phyloP scores from a whole-genome alignment of 1,284 basidiomycete genomes.

The Puccinia novopanici region DNA sequence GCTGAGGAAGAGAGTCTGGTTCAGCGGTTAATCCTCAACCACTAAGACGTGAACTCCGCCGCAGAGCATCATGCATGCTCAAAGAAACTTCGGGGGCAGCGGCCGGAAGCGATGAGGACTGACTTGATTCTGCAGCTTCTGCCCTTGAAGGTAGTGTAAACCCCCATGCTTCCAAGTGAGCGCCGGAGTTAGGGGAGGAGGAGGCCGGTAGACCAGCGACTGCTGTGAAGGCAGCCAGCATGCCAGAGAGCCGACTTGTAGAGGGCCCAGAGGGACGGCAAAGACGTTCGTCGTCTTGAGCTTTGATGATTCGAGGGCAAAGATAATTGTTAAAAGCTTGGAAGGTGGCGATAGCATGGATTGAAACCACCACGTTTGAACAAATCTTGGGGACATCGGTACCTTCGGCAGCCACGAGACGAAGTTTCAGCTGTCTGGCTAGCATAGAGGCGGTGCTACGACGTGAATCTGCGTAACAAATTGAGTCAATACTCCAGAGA shows the following conservation, averaged over 20 bases:
- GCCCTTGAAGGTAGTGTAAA: constrained; percentile 54
- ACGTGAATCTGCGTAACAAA: constrained; percentile 68
- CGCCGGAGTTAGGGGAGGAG: constrained; percentile 62
- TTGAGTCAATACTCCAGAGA: constrained; percentile 52
- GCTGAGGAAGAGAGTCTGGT: constrained; percentile 23
- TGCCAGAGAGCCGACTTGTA: constrained; percentile 71
- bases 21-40: constrained; percentile 48
- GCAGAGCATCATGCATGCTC: constrained; percentile 25
- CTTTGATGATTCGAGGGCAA: constrained; percentile 80
- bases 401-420: constrained; percentile 81
- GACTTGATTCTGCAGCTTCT: constrained; percentile 57
- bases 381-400: constrained; percentile 80
- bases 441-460: constrained; percentile 80
- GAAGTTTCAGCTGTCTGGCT: constrained; percentile 81
- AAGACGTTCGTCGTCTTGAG: constrained; percentile 61
- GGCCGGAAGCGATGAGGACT: constrained; percentile 51
- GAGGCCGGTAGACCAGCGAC: constrained; percentile 63
- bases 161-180: constrained; percentile 51
- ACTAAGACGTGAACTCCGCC: constrained; percentile 47
- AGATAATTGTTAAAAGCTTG: constrained; percentile 92
- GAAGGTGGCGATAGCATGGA: constrained; percentile 94
- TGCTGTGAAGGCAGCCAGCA: constrained; percentile 81
- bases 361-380: constrained; percentile 87
- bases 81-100: constrained; percentile 24
- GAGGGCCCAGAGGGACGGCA: constrained; percentile 54